A percentile compares a stretch with the other conserved stretches of the same genome.
phyloP scores from a whole-genome alignment of 495 filamentous ascomycete species.

The Usnea hakonensis region DNA sequence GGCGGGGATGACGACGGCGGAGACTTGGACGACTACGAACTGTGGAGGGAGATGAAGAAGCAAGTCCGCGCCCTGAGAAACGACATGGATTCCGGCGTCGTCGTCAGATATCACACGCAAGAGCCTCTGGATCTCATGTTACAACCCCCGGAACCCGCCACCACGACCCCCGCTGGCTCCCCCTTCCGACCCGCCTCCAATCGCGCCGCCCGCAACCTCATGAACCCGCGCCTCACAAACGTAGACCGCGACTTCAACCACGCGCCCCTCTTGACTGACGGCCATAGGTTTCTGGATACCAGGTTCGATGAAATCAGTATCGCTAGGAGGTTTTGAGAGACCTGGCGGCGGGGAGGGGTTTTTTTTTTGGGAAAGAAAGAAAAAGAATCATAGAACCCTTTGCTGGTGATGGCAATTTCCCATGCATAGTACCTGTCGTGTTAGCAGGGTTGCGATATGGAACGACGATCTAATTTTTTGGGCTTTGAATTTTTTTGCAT shows the following conservation, averaged over 20 bases:
- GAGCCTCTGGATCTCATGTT: neutral
- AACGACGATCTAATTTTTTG: no score
- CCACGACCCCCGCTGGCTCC: neutral
- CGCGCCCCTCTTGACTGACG: slow-evolving; percentile 2
- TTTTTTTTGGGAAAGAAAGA: neutral
- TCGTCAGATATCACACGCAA: neutral
- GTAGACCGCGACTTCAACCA: neutral
- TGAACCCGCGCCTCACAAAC: neutral
- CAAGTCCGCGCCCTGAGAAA: slow-evolving; percentile 27
- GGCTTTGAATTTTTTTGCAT: no score
- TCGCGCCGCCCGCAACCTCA: neutral
- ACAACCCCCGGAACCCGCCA: neutral
- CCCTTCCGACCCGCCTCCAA: neutral
- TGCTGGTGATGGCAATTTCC: no score
- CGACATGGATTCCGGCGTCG: slow-evolving; percentile 18
- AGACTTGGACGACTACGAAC: slow-evolving; percentile 27
- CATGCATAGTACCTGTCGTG: no score
- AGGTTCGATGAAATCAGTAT: neutral
- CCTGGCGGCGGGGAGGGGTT: neutral
- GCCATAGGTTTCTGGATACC: slow-evolving; percentile 5
- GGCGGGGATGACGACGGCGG: slow-evolving; percentile 17
- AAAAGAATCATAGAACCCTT: no score
- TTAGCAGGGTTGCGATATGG: no score
- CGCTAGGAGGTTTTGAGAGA: neutral
- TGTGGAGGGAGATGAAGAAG: slow-evolving; percentile 30